Evolutionary conservation across 2,329 filamentous ascomycete genomes (phyloP).

Genomic region (Zopfia rhizophila): DNA sequence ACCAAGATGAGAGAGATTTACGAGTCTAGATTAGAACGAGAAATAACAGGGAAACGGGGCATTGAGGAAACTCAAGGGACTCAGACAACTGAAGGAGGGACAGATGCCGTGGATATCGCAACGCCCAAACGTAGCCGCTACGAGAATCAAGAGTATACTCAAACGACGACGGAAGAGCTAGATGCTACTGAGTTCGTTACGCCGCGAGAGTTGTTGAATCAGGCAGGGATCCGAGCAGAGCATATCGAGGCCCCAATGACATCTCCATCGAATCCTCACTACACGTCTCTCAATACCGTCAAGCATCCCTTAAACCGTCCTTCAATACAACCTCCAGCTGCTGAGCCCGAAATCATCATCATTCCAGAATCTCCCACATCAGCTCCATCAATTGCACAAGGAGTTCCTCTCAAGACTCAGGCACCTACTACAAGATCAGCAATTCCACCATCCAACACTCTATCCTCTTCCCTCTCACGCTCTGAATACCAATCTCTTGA

Average conservation of each 20-base stretch:
- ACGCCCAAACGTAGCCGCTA: too few species aligned
- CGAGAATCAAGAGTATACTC: too few species aligned
- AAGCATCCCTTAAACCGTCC: too few species aligned
- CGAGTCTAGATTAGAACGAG: constrained; percentile 21
- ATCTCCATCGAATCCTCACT: too few species aligned
- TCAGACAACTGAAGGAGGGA: constrained; percentile 15
- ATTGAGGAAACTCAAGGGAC: constrained; percentile 18
- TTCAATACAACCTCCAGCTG: too few species aligned
- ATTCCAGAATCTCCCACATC: background rate
- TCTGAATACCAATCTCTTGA: background rate
- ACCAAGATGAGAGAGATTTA: constrained; percentile 62
- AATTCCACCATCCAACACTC: background rate
- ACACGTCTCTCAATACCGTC: too few species aligned
- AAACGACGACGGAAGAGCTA: too few species aligned
- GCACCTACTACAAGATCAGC: background rate
- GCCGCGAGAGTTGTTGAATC: too few species aligned
- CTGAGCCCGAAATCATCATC: too few species aligned
- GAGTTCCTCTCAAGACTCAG: background rate
- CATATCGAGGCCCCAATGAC: too few species aligned
- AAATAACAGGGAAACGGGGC: constrained; percentile 19
- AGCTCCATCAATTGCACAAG: background rate
- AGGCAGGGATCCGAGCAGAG: too few species aligned
- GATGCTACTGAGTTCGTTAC: too few species aligned
- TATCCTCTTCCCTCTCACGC: background rate
- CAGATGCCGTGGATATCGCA: background rate